Conservation (phyloP, 306 rosid species). For the Medicago truncatula region DNA sequence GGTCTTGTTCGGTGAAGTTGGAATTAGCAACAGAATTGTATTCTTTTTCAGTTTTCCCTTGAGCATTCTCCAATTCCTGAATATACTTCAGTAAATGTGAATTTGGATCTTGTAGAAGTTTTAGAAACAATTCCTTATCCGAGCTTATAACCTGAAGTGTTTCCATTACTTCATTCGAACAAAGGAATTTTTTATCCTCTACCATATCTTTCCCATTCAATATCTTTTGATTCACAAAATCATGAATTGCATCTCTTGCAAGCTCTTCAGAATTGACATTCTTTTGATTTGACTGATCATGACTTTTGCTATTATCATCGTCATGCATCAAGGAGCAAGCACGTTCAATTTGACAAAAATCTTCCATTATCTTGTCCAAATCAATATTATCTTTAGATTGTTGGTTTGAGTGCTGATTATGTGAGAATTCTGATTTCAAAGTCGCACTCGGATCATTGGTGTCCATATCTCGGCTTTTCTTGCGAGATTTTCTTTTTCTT, state of each 20-base stretch:
- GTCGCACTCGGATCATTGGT: conserved; percentile 48
- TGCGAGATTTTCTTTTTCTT: conserved; percentile 61
- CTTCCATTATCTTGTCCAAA: conserved; percentile 79
- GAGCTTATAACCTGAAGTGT: conserved; percentile 76
- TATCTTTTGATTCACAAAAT: conserved; percentile 61
- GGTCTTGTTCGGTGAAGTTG: conserved; percentile 53
- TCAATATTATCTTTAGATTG: conserved; percentile 53
- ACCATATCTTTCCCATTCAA: conserved; percentile 58
- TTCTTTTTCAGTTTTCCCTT: conserved; percentile 48
- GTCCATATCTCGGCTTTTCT: conserved; percentile 76
- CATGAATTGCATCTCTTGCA: conserved; percentile 61
- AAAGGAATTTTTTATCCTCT: conserved; percentile 61
- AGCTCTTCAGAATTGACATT: conserved; percentile 62
- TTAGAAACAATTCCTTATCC: conserved; percentile 72
- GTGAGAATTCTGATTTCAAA: conserved; percentile 49
- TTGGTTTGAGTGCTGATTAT: conserved; percentile 51
- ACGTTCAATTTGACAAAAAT: conserved; percentile 61
- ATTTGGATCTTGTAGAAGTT: conserved; percentile 77
- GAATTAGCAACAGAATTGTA: conserved; percentile 50
- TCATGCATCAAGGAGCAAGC: conserved; percentile 49
- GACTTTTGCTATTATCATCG: conserved; percentile 53
- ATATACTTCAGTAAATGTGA: conserved; percentile 66
- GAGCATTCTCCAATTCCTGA: conserved; percentile 66
- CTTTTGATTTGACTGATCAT: conserved; percentile 48
- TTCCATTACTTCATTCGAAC: conserved; percentile 67